Conservation (phyloP, 371 early-diverging fungal genomes). For the Mucor piriformis region DNA sequence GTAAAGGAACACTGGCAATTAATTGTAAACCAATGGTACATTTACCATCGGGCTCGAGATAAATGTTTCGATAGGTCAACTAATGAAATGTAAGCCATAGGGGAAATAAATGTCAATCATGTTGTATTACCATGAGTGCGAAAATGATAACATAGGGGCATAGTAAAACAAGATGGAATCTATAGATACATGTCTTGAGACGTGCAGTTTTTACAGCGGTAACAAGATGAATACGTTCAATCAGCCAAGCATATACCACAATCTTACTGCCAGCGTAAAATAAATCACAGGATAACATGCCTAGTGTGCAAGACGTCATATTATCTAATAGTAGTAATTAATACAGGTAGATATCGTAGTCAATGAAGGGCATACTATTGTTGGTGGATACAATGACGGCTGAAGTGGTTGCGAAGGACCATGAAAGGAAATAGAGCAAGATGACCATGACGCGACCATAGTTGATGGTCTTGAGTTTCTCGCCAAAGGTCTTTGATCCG, state of each 20-base stretch:
- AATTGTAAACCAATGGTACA: conserved; percentile 55
- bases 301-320: conserved; percentile 45
- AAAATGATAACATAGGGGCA: conserved; percentile 53
- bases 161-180: conserved; percentile 46
- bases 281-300: conserved; percentile 50
- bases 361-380: too few species aligned
- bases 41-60: conserved; percentile 40
- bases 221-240: conserved; percentile 52
- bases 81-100: conserved; percentile 3
- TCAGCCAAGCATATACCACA: conserved; percentile 50
- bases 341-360: too few species aligned
- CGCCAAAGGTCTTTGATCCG: conserved; percentile 47
- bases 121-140: conserved; percentile 42
- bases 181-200: conserved; percentile 45
- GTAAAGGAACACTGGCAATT: conserved; percentile 50
- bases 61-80: conserved; percentile 50
- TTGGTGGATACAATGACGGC: conserved; percentile 49
- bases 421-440: conserved; percentile 36
- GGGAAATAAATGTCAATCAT: not conserved
- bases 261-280: conserved; percentile 58
- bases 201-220: conserved; percentile 49
- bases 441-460: conserved; percentile 49
- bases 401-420: conserved; percentile 44
- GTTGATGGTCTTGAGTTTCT: conserved; percentile 35
- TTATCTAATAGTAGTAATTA: conserved; percentile 29